Conservation (phyloP, 1,139 yeast genomes). For the Kodamaea alishanica region DNA sequence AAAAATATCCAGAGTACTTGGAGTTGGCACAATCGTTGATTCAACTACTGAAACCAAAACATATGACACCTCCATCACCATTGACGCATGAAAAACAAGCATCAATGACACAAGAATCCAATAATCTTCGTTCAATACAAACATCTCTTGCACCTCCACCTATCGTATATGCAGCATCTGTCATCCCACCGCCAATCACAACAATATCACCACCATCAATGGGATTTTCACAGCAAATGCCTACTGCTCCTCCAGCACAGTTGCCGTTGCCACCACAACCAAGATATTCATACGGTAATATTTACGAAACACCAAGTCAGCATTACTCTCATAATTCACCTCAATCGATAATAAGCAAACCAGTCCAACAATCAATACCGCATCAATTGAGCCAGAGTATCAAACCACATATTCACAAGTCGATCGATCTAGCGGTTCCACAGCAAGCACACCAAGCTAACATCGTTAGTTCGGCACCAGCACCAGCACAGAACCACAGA, state of each 20-base stretch:
- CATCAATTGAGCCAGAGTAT: too few species aligned
- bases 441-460: background rate
- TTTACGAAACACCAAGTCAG: conserved; percentile 8
- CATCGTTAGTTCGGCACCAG: conserved; percentile 4
- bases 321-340: conserved; percentile 11
- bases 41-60: conserved; percentile 29
- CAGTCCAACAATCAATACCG: too few species aligned
- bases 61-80: conserved; percentile 10
- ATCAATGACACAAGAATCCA: background rate
- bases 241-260: conserved; percentile 3
- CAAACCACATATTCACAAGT: too few species aligned
- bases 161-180: conserved; percentile 6
- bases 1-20: conserved; percentile 46
- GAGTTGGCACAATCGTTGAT: conserved; percentile 46
- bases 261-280: background rate
- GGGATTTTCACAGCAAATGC: too few species aligned
- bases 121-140: background rate
- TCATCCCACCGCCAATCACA: conserved; percentile 10
- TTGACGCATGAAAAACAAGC: conserved; percentile 3
- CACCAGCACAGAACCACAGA: conserved; percentile 18
- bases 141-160: conserved; percentile 8
- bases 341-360: too few species aligned
- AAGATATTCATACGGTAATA: conserved; percentile 2
- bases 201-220: conserved; percentile 7
- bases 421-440: too few species aligned